A percentile compares a stretch with the other conserved stretches of the same genome.
phyloP scores from a whole-genome alignment of 2,329 filamentous ascomycete species.

The Ophiobolus disseminans region DNA sequence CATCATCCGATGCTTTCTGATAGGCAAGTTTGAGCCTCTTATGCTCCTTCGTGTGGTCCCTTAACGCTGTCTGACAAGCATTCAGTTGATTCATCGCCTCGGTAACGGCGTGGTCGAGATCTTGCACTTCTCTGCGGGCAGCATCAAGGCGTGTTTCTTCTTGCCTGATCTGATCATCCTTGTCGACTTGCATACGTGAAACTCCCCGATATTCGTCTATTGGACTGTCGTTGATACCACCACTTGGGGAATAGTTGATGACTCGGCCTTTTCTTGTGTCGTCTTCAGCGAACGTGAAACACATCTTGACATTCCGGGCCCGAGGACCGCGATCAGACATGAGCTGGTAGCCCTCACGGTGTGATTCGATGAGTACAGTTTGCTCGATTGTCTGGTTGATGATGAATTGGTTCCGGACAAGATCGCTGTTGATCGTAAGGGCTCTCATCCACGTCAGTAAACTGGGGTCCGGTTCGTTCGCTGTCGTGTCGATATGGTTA shows the following conservation, averaged over 20 bases:
- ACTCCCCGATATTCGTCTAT: slow-evolving; percentile 61
- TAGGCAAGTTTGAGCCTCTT: slow-evolving; percentile 61
- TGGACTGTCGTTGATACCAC: slow-evolving; percentile 60
- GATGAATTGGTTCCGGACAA: slow-evolving; percentile 81
- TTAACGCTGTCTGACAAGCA: slow-evolving; percentile 58
- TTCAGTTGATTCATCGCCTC: slow-evolving; percentile 49
- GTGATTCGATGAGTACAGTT: slow-evolving; percentile 74
- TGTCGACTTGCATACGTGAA: slow-evolving; percentile 81
- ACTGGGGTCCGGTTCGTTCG: slow-evolving; percentile 74
- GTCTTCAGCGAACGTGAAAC: slow-evolving; percentile 70
- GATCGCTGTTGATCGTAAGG: slow-evolving; percentile 78
- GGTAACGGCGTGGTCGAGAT: slow-evolving; percentile 44
- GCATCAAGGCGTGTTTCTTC: slow-evolving; percentile 59
- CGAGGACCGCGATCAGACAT: slow-evolving; percentile 65
- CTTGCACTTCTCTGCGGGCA: slow-evolving; percentile 53
- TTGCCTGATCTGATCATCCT: slow-evolving; percentile 68
- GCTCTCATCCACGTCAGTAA: slow-evolving; percentile 82
- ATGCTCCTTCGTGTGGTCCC: slow-evolving; percentile 57
- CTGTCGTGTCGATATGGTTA: slow-evolving; percentile 62
- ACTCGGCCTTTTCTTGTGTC: slow-evolving; percentile 67
- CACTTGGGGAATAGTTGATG: slow-evolving; percentile 46
- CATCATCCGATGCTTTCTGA: slow-evolving; percentile 67
- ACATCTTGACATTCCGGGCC: slow-evolving; percentile 73
- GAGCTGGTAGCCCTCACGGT: slow-evolving; percentile 70
- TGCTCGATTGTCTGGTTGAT: slow-evolving; percentile 86